Conservation (phyloP, 257 asterid genomes). For the Knoxia roxburghii region DNA sequence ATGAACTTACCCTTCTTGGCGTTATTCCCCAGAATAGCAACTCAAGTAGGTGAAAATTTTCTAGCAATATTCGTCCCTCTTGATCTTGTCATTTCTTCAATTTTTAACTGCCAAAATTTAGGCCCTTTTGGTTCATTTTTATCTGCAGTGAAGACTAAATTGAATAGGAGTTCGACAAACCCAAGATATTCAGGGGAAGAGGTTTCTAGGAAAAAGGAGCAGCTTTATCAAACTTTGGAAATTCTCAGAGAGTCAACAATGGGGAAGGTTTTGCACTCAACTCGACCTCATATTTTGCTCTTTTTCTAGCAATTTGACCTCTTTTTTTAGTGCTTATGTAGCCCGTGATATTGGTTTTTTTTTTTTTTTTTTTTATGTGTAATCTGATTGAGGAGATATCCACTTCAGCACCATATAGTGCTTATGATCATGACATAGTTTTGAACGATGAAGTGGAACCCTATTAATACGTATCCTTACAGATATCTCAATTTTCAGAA, state of each 20-base stretch:
- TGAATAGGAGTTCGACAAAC: slow-evolving; percentile 20
- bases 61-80: slow-evolving; percentile 16
- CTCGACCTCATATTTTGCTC: background rate
- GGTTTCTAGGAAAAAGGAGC: slow-evolving; percentile 18
- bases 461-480: too few species aligned
- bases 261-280: slow-evolving; percentile 9
- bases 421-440: too few species aligned
- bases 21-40: slow-evolving; percentile 29
- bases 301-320: too few species aligned
- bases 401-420: too few species aligned
- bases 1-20: slow-evolving; percentile 40
- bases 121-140: background rate
- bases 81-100: too few species aligned
- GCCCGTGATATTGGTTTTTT: too few species aligned
- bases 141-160: slow-evolving; percentile 31
- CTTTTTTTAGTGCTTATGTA: too few species aligned
- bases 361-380: too few species aligned
- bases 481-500: too few species aligned
- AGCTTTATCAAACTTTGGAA: slow-evolving; percentile 6
- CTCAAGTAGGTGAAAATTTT: slow-evolving; percentile 12
- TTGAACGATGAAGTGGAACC: too few species aligned
- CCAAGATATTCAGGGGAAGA: slow-evolving; percentile 25
- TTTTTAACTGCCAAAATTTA: too few species aligned
- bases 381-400: too few species aligned
- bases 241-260: background rate